Conservation (phyloP, 805 yeast genomes). For the Teunomyces aglyptinius region DNA sequence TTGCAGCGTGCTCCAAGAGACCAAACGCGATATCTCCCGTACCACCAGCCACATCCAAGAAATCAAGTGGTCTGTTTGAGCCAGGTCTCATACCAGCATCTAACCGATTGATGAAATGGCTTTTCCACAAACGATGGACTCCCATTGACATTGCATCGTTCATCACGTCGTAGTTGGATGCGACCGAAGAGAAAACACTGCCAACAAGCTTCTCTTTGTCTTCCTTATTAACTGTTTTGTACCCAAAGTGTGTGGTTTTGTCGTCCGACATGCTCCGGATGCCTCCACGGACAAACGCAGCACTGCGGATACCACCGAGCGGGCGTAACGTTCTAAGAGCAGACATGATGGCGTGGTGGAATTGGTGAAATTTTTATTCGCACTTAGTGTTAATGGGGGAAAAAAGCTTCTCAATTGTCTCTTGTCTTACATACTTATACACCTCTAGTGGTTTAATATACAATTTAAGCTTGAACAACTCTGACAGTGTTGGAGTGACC, state of each 20-base stretch:
- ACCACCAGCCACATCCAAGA: constrained; percentile 97
- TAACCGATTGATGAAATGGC: constrained; percentile 78
- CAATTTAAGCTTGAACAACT: constrained; percentile 67
- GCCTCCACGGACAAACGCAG: constrained; percentile 2
- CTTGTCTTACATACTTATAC: not conserved
- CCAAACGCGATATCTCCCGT: constrained; percentile 98
- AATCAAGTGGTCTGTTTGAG: constrained; percentile 69
- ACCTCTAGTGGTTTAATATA: constrained; percentile 2
- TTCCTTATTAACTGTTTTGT: constrained; percentile 70
- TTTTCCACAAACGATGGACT: constrained; percentile 92
- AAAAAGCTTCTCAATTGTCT: not conserved
- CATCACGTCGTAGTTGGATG: constrained; percentile 92
- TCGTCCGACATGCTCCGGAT: constrained; percentile 9
- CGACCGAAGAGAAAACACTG: constrained; percentile 91
- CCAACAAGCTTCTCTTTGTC: constrained; percentile 84
- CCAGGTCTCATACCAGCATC: constrained; percentile 96
- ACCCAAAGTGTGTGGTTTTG: constrained; percentile 90
- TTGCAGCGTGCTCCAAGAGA: constrained; percentile 83
- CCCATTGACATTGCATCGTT: constrained; percentile 98
- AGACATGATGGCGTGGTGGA: constrained; percentile 2
- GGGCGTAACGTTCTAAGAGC: constrained; percentile 8
- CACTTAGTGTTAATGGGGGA: too few species aligned
- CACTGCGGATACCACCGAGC: not conserved
- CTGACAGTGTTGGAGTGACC: constrained; percentile 99
- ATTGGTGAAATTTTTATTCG: constrained; percentile 2